Conservation (phyloP, 1,139 yeast species). For the Blastobotrys capitulatus region DNA sequence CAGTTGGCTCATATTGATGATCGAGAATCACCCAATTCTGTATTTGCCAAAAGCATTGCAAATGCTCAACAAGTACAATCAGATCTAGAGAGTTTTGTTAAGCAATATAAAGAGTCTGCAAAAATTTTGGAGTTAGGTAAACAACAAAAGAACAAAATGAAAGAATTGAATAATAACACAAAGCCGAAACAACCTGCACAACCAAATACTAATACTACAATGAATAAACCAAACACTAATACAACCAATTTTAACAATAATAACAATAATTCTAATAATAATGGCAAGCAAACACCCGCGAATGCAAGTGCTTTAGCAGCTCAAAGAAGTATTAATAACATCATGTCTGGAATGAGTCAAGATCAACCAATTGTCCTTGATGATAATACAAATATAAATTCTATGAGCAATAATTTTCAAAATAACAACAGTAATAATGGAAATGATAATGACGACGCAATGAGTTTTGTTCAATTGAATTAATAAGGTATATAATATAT, state of each 20-base stretch:
- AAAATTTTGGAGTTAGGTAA: constrained; percentile 7
- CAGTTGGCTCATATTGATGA: constrained; percentile 24
- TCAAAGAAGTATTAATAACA: constrained; percentile 9
- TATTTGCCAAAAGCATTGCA: constrained; percentile 12
- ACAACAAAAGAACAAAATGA: constrained; percentile 2
- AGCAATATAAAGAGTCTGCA: constrained; percentile 11
- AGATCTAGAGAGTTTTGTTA: constrained; percentile 14
- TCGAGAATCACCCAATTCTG: constrained; percentile 15
- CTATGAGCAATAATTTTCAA: background rate
- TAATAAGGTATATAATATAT: background rate
- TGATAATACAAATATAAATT: constrained; percentile 1
- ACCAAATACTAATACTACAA: constrained; percentile 2
- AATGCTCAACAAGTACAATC: constrained; percentile 12
- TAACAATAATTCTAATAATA: constrained; percentile 14
- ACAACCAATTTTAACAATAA: constrained; percentile 5
- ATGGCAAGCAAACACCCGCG: constrained; percentile 9
- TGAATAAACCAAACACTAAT: constrained; percentile 5
- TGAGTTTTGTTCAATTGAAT: constrained; percentile 6
- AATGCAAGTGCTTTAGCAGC: constrained; percentile 7
- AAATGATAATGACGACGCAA: constrained; percentile 1
- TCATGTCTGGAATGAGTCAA: constrained; percentile 12
- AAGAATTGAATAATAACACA: constrained; percentile 5
- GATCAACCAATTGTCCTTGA: constrained; percentile 10
- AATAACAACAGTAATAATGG: too few species aligned
- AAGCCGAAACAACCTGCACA: too few species aligned